Percentiles rank a stretch among this genome's conserved stretches.
These are phyloP conservation scores for Brachypodium distachyon DNA, from an alignment of 202 grass and related monocot species.

Conservation along the genomic window DNA sequence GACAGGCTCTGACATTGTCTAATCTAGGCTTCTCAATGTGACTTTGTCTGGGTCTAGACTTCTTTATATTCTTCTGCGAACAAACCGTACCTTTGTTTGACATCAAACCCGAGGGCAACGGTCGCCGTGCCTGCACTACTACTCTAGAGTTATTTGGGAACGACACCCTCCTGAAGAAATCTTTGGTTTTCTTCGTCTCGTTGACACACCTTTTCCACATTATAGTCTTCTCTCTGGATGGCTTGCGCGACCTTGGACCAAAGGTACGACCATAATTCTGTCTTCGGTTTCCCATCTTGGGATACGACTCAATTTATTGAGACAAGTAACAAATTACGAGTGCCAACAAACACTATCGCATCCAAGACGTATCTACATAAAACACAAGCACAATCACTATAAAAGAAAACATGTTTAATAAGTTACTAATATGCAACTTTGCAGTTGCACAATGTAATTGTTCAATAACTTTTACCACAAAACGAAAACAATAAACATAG, in stretches of 20 bases:
- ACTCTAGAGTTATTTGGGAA: background rate
- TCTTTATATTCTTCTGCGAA: background rate
- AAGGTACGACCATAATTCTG: background rate
- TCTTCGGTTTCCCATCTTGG: background rate
- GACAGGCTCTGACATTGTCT: too few species aligned
- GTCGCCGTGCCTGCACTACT: background rate
- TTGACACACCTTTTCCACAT: background rate
- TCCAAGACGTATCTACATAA: background rate
- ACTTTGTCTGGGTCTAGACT: too few species aligned
- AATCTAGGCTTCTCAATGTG: too few species aligned
- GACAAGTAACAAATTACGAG: background rate
- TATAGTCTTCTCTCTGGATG: background rate
- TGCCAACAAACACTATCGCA: too few species aligned
- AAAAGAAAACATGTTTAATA: too few species aligned
- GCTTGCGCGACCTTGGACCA: background rate
- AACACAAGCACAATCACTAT: background rate
- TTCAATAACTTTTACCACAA: too few species aligned
- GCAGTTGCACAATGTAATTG: too few species aligned
- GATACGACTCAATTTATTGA: background rate
- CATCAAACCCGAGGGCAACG: background rate
- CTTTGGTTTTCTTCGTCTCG: background rate
- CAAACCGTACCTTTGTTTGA: background rate
- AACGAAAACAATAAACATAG: too few species aligned
- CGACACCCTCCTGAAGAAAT: background rate
- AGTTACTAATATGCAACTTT: too few species aligned